phyloP scores from a whole-genome alignment of 2,329 filamentous ascomycete species.

The Laburnicola sp. region DNA sequence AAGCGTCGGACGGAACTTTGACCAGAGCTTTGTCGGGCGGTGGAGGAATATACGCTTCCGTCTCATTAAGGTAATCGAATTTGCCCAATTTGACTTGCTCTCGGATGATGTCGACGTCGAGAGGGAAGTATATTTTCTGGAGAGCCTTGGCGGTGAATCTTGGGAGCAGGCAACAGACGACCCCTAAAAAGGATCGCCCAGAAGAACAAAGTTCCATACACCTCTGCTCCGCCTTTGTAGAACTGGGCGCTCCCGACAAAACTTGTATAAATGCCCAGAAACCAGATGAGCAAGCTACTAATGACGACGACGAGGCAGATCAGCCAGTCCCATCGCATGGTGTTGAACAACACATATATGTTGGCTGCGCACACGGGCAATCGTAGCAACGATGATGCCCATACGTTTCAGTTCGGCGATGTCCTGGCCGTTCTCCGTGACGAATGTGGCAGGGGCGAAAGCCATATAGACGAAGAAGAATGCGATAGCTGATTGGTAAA shows the following conservation, averaged over 20 bases:
- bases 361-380: conserved; percentile 86
- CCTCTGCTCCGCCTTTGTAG: conserved; percentile 75
- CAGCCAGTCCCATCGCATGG: conserved; percentile 97
- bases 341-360: conserved; percentile 91
- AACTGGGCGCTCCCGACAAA: conserved; percentile 64
- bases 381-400: conserved; percentile 83
- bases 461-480: conserved; percentile 92
- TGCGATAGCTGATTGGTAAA: conserved; percentile 91
- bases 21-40: conserved; percentile 51
- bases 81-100: conserved; percentile 85
- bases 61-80: conserved; percentile 72
- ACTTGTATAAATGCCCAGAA: conserved; percentile 87
- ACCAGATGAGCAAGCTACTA: conserved; percentile 85
- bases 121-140: conserved; percentile 92
- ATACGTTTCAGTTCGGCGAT: conserved; percentile 81
- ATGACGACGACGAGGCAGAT: conserved; percentile 80
- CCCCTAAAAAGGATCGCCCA: conserved; percentile 84
- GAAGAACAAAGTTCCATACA: conserved; percentile 80
- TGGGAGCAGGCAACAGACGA: conserved; percentile 81
- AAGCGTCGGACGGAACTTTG: conserved; percentile 61
- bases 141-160: conserved; percentile 83
- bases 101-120: conserved; percentile 91
- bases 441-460: conserved; percentile 69
- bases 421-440: conserved; percentile 71
- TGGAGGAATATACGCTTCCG: conserved; percentile 55